These are phyloP conservation scores for Backusella mclennaniae DNA, from an alignment of 192 early-diverging fungal species.

Conservation along the genomic window DNA sequence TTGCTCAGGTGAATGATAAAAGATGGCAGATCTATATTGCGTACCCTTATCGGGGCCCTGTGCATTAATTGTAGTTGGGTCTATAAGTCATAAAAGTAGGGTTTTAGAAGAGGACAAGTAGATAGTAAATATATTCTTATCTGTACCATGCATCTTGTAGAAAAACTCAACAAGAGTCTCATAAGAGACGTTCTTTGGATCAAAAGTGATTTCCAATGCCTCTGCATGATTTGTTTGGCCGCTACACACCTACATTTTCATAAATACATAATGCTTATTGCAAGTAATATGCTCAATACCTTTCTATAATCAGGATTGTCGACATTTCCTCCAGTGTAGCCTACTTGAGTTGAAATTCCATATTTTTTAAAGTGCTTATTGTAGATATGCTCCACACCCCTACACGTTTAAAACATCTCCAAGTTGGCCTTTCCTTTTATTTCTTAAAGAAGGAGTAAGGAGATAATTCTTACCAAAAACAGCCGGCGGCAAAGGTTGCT, in stretches of 20 bases:
- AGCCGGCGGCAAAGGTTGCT: conserved; percentile 91
- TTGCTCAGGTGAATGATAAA: conserved; percentile 79
- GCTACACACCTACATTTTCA: conserved; percentile 55
- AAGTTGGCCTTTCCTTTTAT: not conserved
- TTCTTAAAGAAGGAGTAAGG: not conserved
- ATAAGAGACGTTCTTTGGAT: conserved; percentile 71
- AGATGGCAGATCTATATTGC: conserved; percentile 88
- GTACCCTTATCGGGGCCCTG: conserved; percentile 85
- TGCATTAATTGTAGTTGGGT: conserved; percentile 83
- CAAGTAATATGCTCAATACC: conserved; percentile 23
- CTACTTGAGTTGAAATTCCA: conserved; percentile 47
- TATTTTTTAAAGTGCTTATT: conserved; percentile 48
- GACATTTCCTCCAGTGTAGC: conserved; percentile 52
- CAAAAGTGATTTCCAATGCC: conserved; percentile 75
- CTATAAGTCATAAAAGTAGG: conserved; percentile 27
- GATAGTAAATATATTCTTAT: not conserved
- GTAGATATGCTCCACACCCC: conserved; percentile 59
- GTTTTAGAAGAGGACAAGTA: not conserved
- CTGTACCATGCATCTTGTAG: conserved; percentile 64
- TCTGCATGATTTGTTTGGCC: conserved; percentile 83
- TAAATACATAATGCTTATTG: not conserved
- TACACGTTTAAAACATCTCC: conserved; percentile 12
- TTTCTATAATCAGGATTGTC: conserved; percentile 48
- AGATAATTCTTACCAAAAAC: conserved; percentile 73
- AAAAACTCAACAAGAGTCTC: conserved; percentile 77